Evolutionary conservation across 164 flowering plant genomes (phyloP).

Genomic region (Piper betle): DNA sequence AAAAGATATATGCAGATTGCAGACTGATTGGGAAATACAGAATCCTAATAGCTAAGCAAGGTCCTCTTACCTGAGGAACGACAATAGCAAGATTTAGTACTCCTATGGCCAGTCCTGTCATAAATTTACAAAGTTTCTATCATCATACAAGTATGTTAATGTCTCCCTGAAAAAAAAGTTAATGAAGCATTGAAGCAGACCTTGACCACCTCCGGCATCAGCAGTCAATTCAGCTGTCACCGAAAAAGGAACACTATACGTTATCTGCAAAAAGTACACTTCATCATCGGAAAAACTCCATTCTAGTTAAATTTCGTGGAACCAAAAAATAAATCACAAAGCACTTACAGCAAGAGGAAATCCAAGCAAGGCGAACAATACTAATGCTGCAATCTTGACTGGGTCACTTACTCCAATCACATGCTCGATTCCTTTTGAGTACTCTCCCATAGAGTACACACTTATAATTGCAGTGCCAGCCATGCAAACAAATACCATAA

Average conservation of each 20-base stretch:
- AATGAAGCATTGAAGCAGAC: constrained; percentile 18
- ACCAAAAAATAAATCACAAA: neutral
- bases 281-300: no score
- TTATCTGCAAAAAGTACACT: constrained; percentile 40
- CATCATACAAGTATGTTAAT: constrained; percentile 2
- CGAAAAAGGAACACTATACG: constrained; percentile 91
- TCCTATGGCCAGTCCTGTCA: constrained; percentile 86
- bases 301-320: neutral
- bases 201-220: constrained; percentile 98
- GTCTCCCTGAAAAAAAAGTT: constrained; percentile 3
- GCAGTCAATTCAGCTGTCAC: constrained; percentile 87
- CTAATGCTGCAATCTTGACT: constrained; percentile 51
- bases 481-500: constrained; percentile 87
- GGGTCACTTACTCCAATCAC: constrained; percentile 36
- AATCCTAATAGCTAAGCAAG: neutral
- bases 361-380: constrained; percentile 80
- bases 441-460: constrained; percentile 40
- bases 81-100: constrained; percentile 94
- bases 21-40: neutral
- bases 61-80: constrained; percentile 63
- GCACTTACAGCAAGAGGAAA: constrained; percentile 86
- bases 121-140: neutral
- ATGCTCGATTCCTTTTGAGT: constrained; percentile 51
- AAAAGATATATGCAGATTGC: no score
- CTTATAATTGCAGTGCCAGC: constrained; percentile 76